These are phyloP conservation scores for Canavalia gladiata DNA, from an alignment of 306 rosid species.

Conservation along the genomic window DNA sequence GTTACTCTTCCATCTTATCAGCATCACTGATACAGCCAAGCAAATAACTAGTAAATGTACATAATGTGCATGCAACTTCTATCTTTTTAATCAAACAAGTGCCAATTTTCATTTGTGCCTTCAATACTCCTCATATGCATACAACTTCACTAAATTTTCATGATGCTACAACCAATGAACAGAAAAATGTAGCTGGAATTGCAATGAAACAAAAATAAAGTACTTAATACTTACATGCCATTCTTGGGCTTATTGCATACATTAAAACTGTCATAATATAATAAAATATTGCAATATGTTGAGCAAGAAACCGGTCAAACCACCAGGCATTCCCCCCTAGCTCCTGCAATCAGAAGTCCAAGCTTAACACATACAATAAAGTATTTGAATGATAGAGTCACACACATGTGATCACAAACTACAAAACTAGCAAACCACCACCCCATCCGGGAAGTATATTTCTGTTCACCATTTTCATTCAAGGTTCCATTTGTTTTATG, in stretches of 20 bases:
- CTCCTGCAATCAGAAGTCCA: conserved; percentile 73
- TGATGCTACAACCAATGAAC: conserved; percentile 31
- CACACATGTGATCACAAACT: conserved; percentile 6
- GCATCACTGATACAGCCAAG: not conserved
- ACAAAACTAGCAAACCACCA: conserved; percentile 9
- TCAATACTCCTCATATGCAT: conserved; percentile 32
- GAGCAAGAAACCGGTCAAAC: conserved; percentile 99
- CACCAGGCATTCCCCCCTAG: conserved; percentile 96
- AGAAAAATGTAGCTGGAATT: conserved; percentile 40
- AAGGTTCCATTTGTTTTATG: not conserved
- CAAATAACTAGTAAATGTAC: conserved; percentile 1
- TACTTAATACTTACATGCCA: conserved; percentile 85
- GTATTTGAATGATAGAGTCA: conserved; percentile 28
- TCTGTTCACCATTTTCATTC: not conserved
- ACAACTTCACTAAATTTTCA: conserved; percentile 26
- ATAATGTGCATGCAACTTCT: conserved; percentile 23
- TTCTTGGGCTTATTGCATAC: conserved; percentile 92
- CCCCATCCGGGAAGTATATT: not conserved
- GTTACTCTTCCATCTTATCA: not conserved
- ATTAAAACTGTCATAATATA: conserved; percentile 83
- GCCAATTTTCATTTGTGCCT: conserved; percentile 7
- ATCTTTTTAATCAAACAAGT: not conserved
- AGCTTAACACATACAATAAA: conserved; percentile 35
- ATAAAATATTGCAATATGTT: conserved; percentile 84
- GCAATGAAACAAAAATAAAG: conserved; percentile 29